phyloP scores from a whole-genome alignment of 2,329 filamentous ascomycete genomes.

The Epicoccum nigrum region DNA sequence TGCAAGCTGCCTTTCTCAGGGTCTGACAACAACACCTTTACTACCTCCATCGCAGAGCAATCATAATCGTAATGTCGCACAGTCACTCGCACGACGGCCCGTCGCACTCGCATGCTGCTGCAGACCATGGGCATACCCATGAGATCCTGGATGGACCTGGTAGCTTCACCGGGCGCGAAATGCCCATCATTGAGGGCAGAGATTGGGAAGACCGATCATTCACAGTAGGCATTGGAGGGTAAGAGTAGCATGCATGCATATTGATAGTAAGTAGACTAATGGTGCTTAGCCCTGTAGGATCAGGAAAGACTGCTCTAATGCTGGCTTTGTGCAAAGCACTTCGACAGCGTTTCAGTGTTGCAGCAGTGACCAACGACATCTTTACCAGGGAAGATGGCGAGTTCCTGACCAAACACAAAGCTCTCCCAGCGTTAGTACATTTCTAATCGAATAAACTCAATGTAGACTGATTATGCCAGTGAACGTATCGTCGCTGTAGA shows the following conservation, averaged over 20 bases:
- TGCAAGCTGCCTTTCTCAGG: conserved; percentile 16
- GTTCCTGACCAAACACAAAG: conserved; percentile 86
- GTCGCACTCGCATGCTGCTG: conserved; percentile 59
- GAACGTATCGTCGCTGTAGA: conserved; percentile 92
- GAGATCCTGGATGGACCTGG: conserved; percentile 95
- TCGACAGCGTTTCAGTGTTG: conserved; percentile 80
- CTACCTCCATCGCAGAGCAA: background rate
- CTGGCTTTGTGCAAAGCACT: conserved; percentile 86
- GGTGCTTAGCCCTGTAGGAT: conserved; percentile 79
- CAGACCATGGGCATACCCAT: conserved; percentile 90
- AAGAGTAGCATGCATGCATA: conserved; percentile 24
- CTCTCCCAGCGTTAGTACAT: conserved; percentile 68
- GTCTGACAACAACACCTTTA: conserved; percentile 2
- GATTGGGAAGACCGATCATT: conserved; percentile 90
- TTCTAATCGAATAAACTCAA: background rate
- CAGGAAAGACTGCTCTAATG: conserved; percentile 97
- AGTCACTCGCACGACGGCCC: conserved; percentile 42
- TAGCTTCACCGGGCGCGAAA: conserved; percentile 86
- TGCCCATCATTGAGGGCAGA: conserved; percentile 88
- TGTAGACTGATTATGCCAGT: conserved; percentile 16
- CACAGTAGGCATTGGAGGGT: conserved; percentile 98
- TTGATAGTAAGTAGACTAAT: conserved; percentile 4
- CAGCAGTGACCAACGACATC: conserved; percentile 98
- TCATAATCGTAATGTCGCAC: conserved; percentile 35
- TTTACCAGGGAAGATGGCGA: conserved; percentile 98